A percentile compares a stretch with the other conserved stretches of the same genome.
These are phyloP conservation scores for Salix brachista DNA, from an alignment of 345 rosid genomes.

Conservation along the genomic window DNA sequence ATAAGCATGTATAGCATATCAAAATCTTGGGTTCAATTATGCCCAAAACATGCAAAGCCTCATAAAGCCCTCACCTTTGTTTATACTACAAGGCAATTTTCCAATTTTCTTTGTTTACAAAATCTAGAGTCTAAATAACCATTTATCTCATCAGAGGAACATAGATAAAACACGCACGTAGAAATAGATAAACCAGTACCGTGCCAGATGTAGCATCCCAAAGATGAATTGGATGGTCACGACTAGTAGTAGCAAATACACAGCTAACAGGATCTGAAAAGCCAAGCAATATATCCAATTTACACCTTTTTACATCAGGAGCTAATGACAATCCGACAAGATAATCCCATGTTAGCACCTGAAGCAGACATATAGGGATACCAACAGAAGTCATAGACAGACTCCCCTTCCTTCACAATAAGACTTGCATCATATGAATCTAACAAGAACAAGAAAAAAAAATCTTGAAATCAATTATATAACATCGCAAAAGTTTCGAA, in stretches of 20 bases:
- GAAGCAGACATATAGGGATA: constrained; percentile 87
- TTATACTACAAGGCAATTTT: constrained; percentile 1
- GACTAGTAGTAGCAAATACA: constrained; percentile 78
- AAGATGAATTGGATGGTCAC: constrained; percentile 98
- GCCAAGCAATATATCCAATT: constrained; percentile 8
- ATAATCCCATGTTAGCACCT: constrained; percentile 37
- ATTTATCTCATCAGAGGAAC: background rate
- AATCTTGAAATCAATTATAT: background rate
- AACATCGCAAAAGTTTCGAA: no score
- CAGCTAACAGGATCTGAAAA: constrained; percentile 74
- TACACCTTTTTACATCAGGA: constrained; percentile 4
- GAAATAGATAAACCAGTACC: constrained; percentile 41
- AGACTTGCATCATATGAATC: constrained; percentile 72
- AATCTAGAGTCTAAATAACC: background rate
- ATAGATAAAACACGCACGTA: background rate
- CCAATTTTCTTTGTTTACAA: background rate
- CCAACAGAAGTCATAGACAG: constrained; percentile 93
- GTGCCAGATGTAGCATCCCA: constrained; percentile 92
- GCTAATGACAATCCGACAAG: background rate
- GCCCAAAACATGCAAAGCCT: background rate
- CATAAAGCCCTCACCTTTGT: background rate
- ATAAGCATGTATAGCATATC: background rate
- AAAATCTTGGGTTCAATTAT: background rate
- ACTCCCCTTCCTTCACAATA: constrained; percentile 76
- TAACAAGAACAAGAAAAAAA: constrained; percentile 23